Conservation (phyloP, 1,284 basidiomycete species). For the Sporisorium reilianum region DNA sequence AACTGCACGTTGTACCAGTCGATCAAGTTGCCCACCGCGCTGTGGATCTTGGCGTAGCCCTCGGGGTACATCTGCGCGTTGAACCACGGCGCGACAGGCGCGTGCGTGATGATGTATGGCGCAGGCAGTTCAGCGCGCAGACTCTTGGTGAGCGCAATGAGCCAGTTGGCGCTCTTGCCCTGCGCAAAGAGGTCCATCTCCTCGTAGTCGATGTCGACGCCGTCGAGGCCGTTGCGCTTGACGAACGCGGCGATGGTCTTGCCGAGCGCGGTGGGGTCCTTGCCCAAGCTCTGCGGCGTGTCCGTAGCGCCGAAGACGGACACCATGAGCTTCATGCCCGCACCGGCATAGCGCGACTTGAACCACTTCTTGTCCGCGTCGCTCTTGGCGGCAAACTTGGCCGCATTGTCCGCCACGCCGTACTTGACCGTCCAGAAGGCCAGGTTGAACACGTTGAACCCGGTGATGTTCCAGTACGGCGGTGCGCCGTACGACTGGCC, state of each 20-base stretch:
- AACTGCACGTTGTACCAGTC: constrained; percentile 72
- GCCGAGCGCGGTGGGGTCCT: constrained; percentile 33
- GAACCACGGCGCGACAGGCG: constrained; percentile 65
- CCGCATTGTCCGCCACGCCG: constrained; percentile 68
- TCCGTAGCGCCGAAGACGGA: constrained; percentile 72
- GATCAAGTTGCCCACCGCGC: constrained; percentile 51
- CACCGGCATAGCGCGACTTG: constrained; percentile 70
- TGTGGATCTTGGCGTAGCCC: constrained; percentile 43
- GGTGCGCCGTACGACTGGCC: constrained; percentile 48
- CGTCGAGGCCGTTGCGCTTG: constrained; percentile 73
- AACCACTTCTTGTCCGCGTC: constrained; percentile 54
- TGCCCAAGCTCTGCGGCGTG: constrained; percentile 71
- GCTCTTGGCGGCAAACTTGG: constrained; percentile 49
- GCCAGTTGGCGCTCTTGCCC: constrained; percentile 38
- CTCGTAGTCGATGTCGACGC: constrained; percentile 76
- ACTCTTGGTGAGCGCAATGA: constrained; percentile 71
- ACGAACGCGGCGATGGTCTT: constrained; percentile 69
- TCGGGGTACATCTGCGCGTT: constrained; percentile 30
- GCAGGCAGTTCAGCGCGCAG: constrained; percentile 71
- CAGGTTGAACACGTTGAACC: constrained; percentile 71
- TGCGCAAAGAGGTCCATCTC: constrained; percentile 68
- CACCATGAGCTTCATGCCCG: constrained; percentile 70
- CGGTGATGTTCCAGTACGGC: constrained; percentile 44
- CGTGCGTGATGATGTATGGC: constrained; percentile 62
- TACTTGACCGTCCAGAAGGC: constrained; percentile 71